Evolutionary conservation across 495 filamentous ascomycete genomes (phyloP), one percentile per base, ranked within the genome.

Genomic region (Hypoxylon intermedium): DNA sequence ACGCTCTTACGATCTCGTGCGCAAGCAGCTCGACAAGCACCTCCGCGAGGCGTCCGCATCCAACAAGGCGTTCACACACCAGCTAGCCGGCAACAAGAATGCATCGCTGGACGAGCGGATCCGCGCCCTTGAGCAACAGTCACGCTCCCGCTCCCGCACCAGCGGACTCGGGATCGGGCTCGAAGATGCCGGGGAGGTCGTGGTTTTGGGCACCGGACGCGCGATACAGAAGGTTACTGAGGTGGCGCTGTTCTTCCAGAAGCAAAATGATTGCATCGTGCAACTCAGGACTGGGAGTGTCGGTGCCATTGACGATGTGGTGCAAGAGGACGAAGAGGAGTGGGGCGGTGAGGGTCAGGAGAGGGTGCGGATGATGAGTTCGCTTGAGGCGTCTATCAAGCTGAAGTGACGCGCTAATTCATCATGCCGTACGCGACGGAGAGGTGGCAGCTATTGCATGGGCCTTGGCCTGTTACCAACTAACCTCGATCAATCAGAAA

Each of bases 1-100:
- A 86, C 92, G 0, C 89, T 90, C 9, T 91, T 96, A 79, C 87
- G 95, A 73, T 84, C 87, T n/a, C 58, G 85, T 91, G 20, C 85
- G 88, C 44, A 87, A 87, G 50, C 80, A 89, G 9, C 86, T 97
- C 2, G 80, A 86, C 4, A 82, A 86, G 15, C 84, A 89, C 43
- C 82, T 85, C 45, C 84, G 89, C 53, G 74, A 58, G 19, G 64
- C 53, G 9, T 57, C 62, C 2, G 24, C 65, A 12, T 64, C 71
- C 30, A 71, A 68, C 5, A 74, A 67, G 31, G 63, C 74, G 0
- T 60, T 76, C 24, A 69, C 76, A 5, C 80, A 78, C 33, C 71
- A 59, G 54, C 60, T 67, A 23, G 67, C 69, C 16, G 58, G 64
- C 28, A 64, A 74, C 33, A 79, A 71, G 55, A 53, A 47, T 43